A percentile compares a stretch with the other conserved stretches of the same genome.
Evolutionary conservation across 805 yeast genomes (phyloP).

Genomic region (Saturnispora halmiae): DNA sequence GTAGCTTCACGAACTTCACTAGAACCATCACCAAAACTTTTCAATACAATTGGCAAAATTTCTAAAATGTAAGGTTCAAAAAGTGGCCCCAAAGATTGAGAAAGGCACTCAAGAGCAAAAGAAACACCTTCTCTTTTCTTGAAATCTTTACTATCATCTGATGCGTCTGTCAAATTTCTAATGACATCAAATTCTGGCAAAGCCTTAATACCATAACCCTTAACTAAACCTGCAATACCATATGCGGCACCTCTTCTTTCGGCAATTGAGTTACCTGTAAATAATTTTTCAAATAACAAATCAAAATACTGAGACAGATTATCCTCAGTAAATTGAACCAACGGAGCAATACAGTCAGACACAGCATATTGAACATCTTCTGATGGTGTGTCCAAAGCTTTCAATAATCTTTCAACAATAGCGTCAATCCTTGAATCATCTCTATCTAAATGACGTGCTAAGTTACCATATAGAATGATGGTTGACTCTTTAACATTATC

Average conservation of each 20-base stretch:
- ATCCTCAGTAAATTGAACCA: constrained; percentile 50
- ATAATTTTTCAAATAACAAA: constrained; percentile 48
- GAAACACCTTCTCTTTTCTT: constrained; percentile 80
- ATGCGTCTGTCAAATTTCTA: constrained; percentile 65
- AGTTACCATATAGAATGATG: constrained; percentile 81
- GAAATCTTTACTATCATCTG: constrained; percentile 76
- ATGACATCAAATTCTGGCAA: constrained; percentile 70
- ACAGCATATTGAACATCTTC: constrained; percentile 86
- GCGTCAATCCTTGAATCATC: constrained; percentile 56
- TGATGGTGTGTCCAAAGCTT: constrained; percentile 77
- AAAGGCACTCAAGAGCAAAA: constrained; percentile 74
- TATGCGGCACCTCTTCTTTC: constrained; percentile 91
- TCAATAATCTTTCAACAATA: constrained; percentile 60
- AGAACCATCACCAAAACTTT: constrained; percentile 74
- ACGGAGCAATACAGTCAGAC: constrained; percentile 76
- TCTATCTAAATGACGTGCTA: constrained; percentile 72
- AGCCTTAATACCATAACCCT: constrained; percentile 79
- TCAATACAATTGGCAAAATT: constrained; percentile 69
- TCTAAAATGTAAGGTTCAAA: constrained; percentile 95
- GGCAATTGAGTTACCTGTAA: constrained; percentile 39
- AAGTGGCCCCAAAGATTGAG: constrained; percentile 60
- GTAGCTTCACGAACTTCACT: constrained; percentile 88
- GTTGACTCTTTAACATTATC: constrained; percentile 68
- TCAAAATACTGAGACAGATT: constrained; percentile 49
- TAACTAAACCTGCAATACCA: constrained; percentile 88